These are phyloP conservation scores for Chlorencoelia australis DNA, from an alignment of 2,329 filamentous ascomycete species.

Conservation along the genomic window DNA sequence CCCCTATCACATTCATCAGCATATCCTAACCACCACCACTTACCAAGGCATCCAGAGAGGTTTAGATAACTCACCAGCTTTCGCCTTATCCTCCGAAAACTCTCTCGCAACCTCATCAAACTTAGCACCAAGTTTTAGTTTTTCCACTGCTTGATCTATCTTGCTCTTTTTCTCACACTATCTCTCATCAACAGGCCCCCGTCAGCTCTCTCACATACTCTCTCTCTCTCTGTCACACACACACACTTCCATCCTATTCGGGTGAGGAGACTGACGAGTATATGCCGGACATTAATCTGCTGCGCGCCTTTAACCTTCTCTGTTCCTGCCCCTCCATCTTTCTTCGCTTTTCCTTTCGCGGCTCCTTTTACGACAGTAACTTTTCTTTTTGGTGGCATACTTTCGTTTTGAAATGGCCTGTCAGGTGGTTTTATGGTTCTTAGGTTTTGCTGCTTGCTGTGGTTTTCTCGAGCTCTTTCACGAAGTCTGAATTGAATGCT, in stretches of 20 bases:
- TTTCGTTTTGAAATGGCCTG: neutral
- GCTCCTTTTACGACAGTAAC: slow-evolving; percentile 20
- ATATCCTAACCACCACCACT: too few species aligned
- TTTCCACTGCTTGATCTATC: slow-evolving; percentile 65
- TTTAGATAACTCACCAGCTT: slow-evolving; percentile 40
- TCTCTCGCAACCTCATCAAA: slow-evolving; percentile 67
- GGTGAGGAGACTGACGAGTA: slow-evolving; percentile 32
- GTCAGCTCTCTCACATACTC: too few species aligned
- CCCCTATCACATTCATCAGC: slow-evolving; percentile 38
- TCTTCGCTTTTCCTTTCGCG: slow-evolving; percentile 28
- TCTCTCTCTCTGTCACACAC: too few species aligned
- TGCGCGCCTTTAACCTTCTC: slow-evolving; percentile 50
- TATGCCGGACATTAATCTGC: slow-evolving; percentile 65
- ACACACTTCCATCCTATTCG: too few species aligned
- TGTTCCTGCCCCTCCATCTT: slow-evolving; percentile 30
- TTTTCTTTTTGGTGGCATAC: slow-evolving; percentile 25
- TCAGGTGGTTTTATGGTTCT: too few species aligned
- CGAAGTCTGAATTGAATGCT: too few species aligned
- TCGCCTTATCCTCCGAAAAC: slow-evolving; percentile 69
- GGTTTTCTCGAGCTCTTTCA: too few species aligned
- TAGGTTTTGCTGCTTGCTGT: too few species aligned
- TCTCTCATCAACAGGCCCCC: too few species aligned
- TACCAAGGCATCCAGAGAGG: neutral
- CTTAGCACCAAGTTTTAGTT: slow-evolving; percentile 54
- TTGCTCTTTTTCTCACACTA: slow-evolving; percentile 67